These are phyloP conservation scores for Paulownia fortunei DNA, from an alignment of 257 asterid genomes.

Conservation along the genomic window DNA sequence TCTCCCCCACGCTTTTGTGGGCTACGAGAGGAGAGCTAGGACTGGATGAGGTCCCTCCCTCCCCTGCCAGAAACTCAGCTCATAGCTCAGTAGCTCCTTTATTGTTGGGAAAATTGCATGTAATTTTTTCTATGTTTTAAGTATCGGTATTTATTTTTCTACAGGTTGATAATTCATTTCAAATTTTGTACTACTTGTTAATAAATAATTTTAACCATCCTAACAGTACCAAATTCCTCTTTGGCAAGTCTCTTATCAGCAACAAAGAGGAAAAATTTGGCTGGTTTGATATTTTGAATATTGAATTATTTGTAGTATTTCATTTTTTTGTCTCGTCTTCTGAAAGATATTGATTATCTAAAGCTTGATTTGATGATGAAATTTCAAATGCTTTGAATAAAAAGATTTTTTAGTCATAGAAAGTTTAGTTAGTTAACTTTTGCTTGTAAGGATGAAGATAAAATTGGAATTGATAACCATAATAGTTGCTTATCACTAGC, in stretches of 20 bases:
- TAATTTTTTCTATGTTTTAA: not conserved
- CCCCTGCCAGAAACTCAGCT: too few relatives aligned
- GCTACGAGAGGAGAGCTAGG: too few relatives aligned
- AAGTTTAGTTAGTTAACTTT: not conserved
- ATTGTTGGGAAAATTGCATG: not conserved
- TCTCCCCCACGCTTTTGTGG: too few relatives aligned
- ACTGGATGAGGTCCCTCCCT: too few relatives aligned
- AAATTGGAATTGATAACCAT: not conserved
- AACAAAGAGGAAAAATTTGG: not conserved
- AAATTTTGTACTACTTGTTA: not conserved
- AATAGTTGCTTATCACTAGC: not conserved
- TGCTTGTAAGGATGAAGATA: not conserved
- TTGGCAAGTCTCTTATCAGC: not conserved
- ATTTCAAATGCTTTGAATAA: not conserved
- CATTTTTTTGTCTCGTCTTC: not conserved
- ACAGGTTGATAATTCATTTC: conserved; percentile 1
- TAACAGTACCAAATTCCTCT: not conserved
- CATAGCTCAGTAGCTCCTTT: too few relatives aligned
- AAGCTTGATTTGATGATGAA: not conserved
- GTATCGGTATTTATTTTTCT: not conserved
- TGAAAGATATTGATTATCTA: not conserved
- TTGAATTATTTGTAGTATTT: not conserved
- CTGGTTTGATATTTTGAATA: not conserved
- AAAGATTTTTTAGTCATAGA: not conserved
- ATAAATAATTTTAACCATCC: not conserved